Percentiles rank a stretch among this genome's conserved stretches.
Conservation (phyloP, 306 rosid species). For the barrel medic (Medicago truncatula) region DNA sequence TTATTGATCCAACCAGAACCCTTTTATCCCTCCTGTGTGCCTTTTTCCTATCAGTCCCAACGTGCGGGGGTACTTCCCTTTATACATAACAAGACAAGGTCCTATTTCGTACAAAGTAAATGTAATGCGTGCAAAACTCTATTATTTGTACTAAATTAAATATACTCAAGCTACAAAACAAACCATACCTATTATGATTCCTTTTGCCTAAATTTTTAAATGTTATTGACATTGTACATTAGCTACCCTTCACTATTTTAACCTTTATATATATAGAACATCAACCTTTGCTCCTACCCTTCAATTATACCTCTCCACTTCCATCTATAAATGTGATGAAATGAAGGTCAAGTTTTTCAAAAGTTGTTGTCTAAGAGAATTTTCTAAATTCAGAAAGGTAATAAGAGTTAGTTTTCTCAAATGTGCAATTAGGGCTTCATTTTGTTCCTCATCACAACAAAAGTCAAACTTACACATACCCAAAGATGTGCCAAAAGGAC, state of each 20-base stretch:
- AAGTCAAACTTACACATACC: constrained; percentile 46
- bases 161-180: constrained; percentile 32
- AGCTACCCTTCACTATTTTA: constrained; percentile 26
- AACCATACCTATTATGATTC: constrained; percentile 34
- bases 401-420: constrained; percentile 29
- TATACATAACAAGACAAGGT: constrained; percentile 15
- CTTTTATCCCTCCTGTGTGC: constrained; percentile 33
- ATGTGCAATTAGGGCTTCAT: constrained; percentile 29
- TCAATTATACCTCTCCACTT: neutral
- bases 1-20: constrained; percentile 45
- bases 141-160: constrained; percentile 17
- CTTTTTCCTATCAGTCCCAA: constrained; percentile 50
- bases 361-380: constrained; percentile 34
- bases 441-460: constrained; percentile 12
- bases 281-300: constrained; percentile 19
- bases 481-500: constrained; percentile 76
- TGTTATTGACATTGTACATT: constrained; percentile 14
- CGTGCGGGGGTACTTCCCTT: constrained; percentile 43
- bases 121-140: constrained; percentile 9
- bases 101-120: constrained; percentile 44
- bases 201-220: constrained; percentile 23
- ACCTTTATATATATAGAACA: constrained; percentile 17
- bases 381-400: constrained; percentile 41
- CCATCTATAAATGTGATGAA: neutral
- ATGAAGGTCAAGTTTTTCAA: constrained; percentile 40